Base-by-base conservation (phyloP, 2,329 filamentous ascomycete genomes). In the Beauveria bassiana region DNA sequence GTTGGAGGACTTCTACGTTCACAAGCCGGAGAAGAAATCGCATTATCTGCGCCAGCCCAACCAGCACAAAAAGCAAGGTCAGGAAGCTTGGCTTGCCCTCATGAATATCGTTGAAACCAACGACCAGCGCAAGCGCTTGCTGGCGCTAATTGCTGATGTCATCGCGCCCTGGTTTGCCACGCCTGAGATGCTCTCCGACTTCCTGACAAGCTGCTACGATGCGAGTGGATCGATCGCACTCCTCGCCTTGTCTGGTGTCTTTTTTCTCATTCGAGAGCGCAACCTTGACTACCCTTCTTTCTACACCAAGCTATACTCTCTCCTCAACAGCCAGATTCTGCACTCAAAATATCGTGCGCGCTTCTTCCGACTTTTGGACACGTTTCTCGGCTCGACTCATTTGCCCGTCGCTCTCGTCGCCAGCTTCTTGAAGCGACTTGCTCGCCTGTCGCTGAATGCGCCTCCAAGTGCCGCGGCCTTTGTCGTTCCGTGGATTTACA, bases 211-310 rank as follows among this genome's bases (percentile, higher is more conserved):
- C 75, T 96, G 88, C 34, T 98, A 96, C 77, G 83, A 97, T 68
- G 79, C 87, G 8, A 92, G 93, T 57, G 95, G 95, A 50, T 89
- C 91, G 16, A 91, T 87, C 53, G 93, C 95, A 5, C 81, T 99
- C 5, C 82, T 97, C 22, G 92, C 96, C 1, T 80, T 99, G 1
- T 96, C 91, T 1, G 95, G 95, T 57, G 87, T 99, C 51, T 99
- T 96, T 77, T 95, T 96, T 72, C 83, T 99, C 58, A 98, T 99
- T 68, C 87, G 90, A 66, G 86, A 95, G 71, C 90, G 91, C 71
- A 99, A 99, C 72, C 82, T 99, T 63, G 95, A 99, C 75, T 99
- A 99, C 73, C 92, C 93, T 1, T 88, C 87, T 38, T 99, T 99
- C 77, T 99, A 96, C 76, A 77, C 82, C 59, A 98, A 97, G 73